Evolutionary conservation across 129 eudicot species (phyloP).

Genomic region (Helichrysum umbraculigerum): DNA sequence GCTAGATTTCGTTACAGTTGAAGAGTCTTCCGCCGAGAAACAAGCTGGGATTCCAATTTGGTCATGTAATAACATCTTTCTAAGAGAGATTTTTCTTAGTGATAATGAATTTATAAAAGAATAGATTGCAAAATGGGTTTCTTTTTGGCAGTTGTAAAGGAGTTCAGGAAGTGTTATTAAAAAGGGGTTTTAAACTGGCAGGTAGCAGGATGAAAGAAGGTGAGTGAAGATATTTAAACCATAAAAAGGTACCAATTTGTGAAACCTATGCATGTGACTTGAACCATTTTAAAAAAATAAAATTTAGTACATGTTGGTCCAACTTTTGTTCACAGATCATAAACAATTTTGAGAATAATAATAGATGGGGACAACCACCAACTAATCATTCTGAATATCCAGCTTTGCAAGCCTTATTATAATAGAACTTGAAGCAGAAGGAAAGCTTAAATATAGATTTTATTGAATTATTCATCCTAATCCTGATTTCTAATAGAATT

Average conservation of each 20-base stretch:
- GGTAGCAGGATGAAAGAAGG: conserved; percentile 33
- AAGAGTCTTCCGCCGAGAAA: conserved; percentile 32
- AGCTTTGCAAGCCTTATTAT: neutral
- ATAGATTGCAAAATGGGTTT: conserved; percentile 37
- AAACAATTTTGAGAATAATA: neutral
- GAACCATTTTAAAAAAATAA: neutral
- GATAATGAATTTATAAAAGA: conserved; percentile 32
- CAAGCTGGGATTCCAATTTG: conserved; percentile 54
- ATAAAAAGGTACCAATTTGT: conserved; percentile 23
- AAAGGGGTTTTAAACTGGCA: conserved; percentile 49
- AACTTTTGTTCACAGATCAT: neutral
- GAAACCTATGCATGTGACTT: conserved; percentile 33
- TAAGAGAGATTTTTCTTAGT: neutral
- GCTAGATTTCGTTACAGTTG: conserved; percentile 63
- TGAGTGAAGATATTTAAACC: conserved; percentile 17
- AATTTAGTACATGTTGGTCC: neutral
- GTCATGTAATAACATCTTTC: conserved; percentile 49
- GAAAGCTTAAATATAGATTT: no score
- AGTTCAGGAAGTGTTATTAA: conserved; percentile 9
- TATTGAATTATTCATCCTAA: no score
- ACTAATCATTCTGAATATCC: neutral
- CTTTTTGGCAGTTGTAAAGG: conserved; percentile 55
- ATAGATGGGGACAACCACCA: neutral
- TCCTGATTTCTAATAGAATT: no score
- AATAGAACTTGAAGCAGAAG: no score